Conservation (phyloP, 129 eudicot genomes). For the Scalesia atractyloides region DNA sequence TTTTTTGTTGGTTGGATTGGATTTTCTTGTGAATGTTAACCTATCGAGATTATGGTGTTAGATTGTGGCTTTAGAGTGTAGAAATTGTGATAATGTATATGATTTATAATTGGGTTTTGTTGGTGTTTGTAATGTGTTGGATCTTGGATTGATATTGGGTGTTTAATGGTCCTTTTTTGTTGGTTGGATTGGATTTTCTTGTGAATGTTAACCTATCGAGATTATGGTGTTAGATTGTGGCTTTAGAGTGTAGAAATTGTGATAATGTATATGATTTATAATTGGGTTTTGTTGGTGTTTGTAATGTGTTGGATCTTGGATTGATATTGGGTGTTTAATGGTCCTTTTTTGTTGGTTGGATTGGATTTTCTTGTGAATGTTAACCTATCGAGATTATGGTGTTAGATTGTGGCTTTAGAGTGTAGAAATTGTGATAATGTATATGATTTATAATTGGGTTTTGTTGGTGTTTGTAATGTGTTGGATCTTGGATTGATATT, state of each 20-base stretch:
- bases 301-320: constrained; percentile 25
- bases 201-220: neutral
- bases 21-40: neutral
- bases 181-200: constrained; percentile 7
- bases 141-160: constrained; percentile 19
- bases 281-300: neutral
- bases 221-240: constrained; percentile 6
- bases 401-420: constrained; percentile 6
- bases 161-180: neutral
- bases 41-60: constrained; percentile 1
- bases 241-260: constrained; percentile 10
- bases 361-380: neutral
- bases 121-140: constrained; percentile 15
- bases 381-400: neutral
- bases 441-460: neutral
- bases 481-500: constrained; percentile 21
- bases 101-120: neutral
- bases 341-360: constrained; percentile 3
- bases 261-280: neutral
- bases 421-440: constrained; percentile 3
- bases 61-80: constrained; percentile 6
- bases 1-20: constrained; percentile 10
- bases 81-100: neutral
- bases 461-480: constrained; percentile 3
- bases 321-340: constrained; percentile 1